These are phyloP conservation scores for Colletotrichum acutatum DNA, from an alignment of 2,329 filamentous ascomycete species.

Conservation along the genomic window DNA sequence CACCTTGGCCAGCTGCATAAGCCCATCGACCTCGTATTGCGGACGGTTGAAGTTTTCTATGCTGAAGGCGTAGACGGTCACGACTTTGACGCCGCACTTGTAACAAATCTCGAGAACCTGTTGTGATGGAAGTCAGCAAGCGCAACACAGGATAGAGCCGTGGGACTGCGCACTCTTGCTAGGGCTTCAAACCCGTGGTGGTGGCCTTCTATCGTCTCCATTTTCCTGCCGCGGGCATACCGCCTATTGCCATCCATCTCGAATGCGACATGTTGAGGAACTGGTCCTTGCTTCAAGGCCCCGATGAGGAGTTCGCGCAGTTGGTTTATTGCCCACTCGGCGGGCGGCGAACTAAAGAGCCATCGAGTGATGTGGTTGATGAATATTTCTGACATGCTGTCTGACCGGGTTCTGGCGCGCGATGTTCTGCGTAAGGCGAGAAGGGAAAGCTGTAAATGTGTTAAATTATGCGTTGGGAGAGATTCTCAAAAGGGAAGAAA, in stretches of 20 bases:
- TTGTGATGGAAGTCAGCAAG: conserved; percentile 35
- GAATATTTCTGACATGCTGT: conserved; percentile 65
- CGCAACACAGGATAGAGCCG: neutral
- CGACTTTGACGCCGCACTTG: conserved; percentile 94
- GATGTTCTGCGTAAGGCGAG: neutral
- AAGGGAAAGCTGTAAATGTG: neutral
- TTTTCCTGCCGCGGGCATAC: conserved; percentile 88
- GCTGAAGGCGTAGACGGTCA: conserved; percentile 98
- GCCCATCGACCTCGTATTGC: conserved; percentile 93
- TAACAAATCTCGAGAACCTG: conserved; percentile 97
- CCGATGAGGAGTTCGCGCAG: conserved; percentile 88
- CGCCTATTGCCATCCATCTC: conserved; percentile 99
- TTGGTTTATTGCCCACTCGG: conserved; percentile 86
- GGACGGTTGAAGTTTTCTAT: conserved; percentile 99
- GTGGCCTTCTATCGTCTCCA: conserved; percentile 97
- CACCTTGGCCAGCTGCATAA: conserved; percentile 98
- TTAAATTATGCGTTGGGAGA: neutral
- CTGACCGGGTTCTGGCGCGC: neutral
- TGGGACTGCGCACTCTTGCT: conserved; percentile 71
- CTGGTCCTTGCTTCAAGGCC: conserved; percentile 87
- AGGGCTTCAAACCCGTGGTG: conserved; percentile 95
- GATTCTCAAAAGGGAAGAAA: neutral
- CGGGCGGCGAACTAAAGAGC: conserved; percentile 87
- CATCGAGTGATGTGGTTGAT: conserved; percentile 67
- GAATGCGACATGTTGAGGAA: conserved; percentile 97